phyloP scores from a whole-genome alignment of 2,329 filamentous ascomycete species.

The Xylariales sp. region DNA sequence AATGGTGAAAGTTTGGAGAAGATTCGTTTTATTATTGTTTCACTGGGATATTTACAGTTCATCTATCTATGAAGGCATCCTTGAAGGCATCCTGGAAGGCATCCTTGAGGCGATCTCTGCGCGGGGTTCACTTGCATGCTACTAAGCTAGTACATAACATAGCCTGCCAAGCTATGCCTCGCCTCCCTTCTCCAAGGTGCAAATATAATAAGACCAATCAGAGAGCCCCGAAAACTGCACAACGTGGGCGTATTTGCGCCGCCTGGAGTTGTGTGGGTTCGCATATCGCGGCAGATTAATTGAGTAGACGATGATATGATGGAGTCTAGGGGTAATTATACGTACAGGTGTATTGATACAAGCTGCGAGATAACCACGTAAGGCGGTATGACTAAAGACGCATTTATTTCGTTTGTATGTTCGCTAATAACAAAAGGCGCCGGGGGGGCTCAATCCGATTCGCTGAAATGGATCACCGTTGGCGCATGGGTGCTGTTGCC shows the following conservation, averaged over 20 bases:
- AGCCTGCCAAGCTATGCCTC: no score
- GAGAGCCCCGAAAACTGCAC: no score
- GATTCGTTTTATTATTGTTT: not conserved
- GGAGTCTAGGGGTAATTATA: not conserved
- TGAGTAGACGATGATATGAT: not conserved
- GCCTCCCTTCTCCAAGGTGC: no score
- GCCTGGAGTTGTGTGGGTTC: not conserved
- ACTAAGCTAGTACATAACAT: no score
- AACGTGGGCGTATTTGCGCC: no score
- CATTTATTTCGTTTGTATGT: not conserved
- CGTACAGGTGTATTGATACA: not conserved
- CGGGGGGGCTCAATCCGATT: not conserved
- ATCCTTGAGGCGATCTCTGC: no score
- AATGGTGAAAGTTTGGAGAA: not conserved
- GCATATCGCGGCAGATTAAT: not conserved
- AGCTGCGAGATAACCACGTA: constrained; percentile 7
- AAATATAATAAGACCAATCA: no score
- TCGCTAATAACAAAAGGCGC: not conserved
- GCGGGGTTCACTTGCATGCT: no score
- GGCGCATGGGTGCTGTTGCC: constrained; percentile 34
- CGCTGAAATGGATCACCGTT: constrained; percentile 29
- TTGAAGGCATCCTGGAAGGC: no score
- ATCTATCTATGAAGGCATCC: no score
- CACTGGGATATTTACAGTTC: not conserved
- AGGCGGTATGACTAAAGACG: not conserved